Conservation (phyloP, 1,284 basidiomycete species). For the Amylostereum areolatum region DNA sequence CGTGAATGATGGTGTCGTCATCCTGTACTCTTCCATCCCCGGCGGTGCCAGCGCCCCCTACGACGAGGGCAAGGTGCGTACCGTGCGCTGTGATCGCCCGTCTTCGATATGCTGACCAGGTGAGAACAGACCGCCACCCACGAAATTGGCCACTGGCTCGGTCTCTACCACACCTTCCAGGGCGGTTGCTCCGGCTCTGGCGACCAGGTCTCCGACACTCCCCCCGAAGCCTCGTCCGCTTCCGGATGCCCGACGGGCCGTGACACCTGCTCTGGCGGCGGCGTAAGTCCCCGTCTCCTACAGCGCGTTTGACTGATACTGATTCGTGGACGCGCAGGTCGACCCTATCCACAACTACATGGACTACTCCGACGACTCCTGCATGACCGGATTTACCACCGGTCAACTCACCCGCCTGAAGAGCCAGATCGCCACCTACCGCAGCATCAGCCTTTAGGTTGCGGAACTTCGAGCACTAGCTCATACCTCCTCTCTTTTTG, state of each 20-base stretch:
- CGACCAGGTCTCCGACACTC: slow-evolving; percentile 46
- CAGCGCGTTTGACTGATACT: neutral
- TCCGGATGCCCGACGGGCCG: slow-evolving; percentile 40
- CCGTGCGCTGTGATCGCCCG: neutral
- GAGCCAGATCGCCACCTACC: slow-evolving; percentile 42
- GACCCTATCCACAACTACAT: slow-evolving; percentile 40
- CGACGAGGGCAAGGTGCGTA: slow-evolving; percentile 34
- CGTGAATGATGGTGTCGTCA: slow-evolving; percentile 43
- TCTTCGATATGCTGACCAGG: neutral
- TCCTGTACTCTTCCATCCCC: slow-evolving; percentile 44
- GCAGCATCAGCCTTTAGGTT: slow-evolving; percentile 26
- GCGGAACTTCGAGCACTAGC: no score
- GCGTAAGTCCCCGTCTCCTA: slow-evolving; percentile 11
- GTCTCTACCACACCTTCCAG: slow-evolving; percentile 56
- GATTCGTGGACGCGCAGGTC: slow-evolving; percentile 3
- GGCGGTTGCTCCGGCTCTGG: slow-evolving; percentile 45
- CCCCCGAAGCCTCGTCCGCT: slow-evolving; percentile 36
- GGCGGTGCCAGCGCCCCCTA: slow-evolving; percentile 39
- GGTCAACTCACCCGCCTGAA: slow-evolving; percentile 36
- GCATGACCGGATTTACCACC: slow-evolving; percentile 42
- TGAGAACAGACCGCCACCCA: slow-evolving; percentile 41
- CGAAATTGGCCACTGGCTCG: slow-evolving; percentile 53
- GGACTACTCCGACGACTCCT: slow-evolving; percentile 25
- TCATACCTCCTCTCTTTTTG: no score
- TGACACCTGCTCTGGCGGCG: slow-evolving; percentile 40